Evolutionary conservation across 345 rosid genomes (phyloP), one percentile per base, ranked within the genome.

Genomic region (Erucastrum elatum): DNA sequence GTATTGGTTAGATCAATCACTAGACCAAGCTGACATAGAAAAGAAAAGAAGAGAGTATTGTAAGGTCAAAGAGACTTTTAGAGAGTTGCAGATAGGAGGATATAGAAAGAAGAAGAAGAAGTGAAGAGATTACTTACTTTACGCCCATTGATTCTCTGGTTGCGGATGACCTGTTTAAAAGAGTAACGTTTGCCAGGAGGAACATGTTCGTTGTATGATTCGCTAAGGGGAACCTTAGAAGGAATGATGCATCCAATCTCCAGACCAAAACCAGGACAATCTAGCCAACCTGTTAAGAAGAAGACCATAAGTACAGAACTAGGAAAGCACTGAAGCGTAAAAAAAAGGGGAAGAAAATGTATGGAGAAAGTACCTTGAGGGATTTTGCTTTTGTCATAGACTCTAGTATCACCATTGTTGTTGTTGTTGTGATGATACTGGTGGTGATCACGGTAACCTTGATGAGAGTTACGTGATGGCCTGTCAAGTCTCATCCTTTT

Each of bases 1-100:
- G 98, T 93, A 87, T 95, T 95, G 25, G 99, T 95, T 75, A 95
- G 85, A 87, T 95, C 99, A 80, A 95, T 93, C 84, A 95, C 99
- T 72, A 95, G 82, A 78, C 94, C 98, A 80, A 95, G 86, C 99
- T 95, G 93, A 7, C 58, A 68, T 34, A 10, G 12, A 0, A 59
- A 60, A 11, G 30, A 9, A 25, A 16, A 41, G 4, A 41, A 41
- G 49, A 49, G 17, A 49, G 17, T 49, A 49, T 1, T 2, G 13
- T 46, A 1, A 49, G 17, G 55, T 49, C 17, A 49, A 2, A 49
- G 55, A 49, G 55, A 7, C 21, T 21, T 21, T 49, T 5, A 4
- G 29, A 76, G 58, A 63, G 44, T 35, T 33, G 9, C 21, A 69
- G 3, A 46, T 17, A 9, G 15, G 9, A 29, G 4, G 31, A 29